A percentile compares a stretch with the other conserved stretches of the same genome.
Evolutionary conservation across 1,284 basidiomycete species (phyloP).

Genomic region (Singerocomus inundabilis): DNA sequence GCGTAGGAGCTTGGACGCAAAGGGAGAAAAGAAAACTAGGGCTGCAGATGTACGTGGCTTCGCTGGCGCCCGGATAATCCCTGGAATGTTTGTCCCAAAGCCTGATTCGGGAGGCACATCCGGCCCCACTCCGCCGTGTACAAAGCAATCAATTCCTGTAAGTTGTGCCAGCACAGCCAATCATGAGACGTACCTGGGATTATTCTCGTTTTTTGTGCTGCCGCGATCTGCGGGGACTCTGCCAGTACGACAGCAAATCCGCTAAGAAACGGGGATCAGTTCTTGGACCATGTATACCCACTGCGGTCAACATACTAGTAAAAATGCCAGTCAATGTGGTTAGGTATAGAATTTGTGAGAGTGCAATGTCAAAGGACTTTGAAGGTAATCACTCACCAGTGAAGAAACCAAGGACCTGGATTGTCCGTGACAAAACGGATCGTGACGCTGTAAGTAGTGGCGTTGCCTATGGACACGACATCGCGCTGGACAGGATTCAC

Average conservation of each 20-base stretch:
- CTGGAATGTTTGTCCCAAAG: too few species aligned
- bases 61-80: too few species aligned
- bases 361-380: neutral
- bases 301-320: slow-evolving; percentile 24
- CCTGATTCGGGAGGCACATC: slow-evolving; percentile 11
- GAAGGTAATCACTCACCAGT: slow-evolving; percentile 35
- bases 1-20: too few species aligned
- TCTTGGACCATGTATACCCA: neutral
- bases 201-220: neutral
- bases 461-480: slow-evolving; percentile 21
- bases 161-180: too few species aligned
- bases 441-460: slow-evolving; percentile 36
- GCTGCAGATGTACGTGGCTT: too few species aligned
- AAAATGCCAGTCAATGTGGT: slow-evolving; percentile 43
- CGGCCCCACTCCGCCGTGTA: slow-evolving; percentile 19
- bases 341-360: slow-evolving; percentile 11
- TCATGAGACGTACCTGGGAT: slow-evolving; percentile 21
- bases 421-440: slow-evolving; percentile 48
- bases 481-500: slow-evolving; percentile 30
- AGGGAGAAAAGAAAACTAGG: too few species aligned
- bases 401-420: slow-evolving; percentile 48
- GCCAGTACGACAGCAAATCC: slow-evolving; percentile 37
- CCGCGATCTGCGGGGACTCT: slow-evolving; percentile 20
- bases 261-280: slow-evolving; percentile 16
- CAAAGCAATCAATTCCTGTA: neutral